These are phyloP conservation scores for Phytophthora fragariaefolia DNA, from an alignment of 352 stramenopile genomes.

Conservation along the genomic window DNA sequence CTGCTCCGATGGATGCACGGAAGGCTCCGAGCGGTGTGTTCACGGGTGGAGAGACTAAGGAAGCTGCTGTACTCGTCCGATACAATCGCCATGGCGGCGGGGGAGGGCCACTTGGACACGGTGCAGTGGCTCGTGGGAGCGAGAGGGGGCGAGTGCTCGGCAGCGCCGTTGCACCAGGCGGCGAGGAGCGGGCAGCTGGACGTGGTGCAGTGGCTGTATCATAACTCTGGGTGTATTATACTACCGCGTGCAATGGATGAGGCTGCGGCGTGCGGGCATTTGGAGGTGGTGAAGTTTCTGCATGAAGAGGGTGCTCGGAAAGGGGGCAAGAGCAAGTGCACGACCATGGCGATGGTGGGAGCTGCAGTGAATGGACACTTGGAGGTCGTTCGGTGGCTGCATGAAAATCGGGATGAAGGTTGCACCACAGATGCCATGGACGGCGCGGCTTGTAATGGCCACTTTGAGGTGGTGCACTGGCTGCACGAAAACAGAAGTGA, in stretches of 20 bases:
- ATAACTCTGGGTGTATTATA: slow-evolving; percentile 27
- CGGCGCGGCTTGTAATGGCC: slow-evolving; percentile 25
- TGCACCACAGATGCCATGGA: slow-evolving; percentile 29
- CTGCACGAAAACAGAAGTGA: slow-evolving; percentile 34
- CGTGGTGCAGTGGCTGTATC: slow-evolving; percentile 28
- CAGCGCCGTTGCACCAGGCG: slow-evolving; percentile 32
- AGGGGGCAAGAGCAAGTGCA: slow-evolving; percentile 17
- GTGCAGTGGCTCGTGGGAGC: slow-evolving; percentile 31
- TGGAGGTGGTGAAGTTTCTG: slow-evolving; percentile 34
- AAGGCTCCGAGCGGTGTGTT: not conserved
- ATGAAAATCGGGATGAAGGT: slow-evolving; percentile 28
- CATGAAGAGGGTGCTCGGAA: slow-evolving; percentile 19
- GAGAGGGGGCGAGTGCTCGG: slow-evolving; percentile 36
- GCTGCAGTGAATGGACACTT: slow-evolving; percentile 32
- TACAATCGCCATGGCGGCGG: slow-evolving; percentile 19
- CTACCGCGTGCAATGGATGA: slow-evolving; percentile 35
- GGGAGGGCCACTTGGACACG: slow-evolving; percentile 26
- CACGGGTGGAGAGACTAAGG: not conserved
- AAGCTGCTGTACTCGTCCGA: slow-evolving; percentile 34
- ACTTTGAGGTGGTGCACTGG: slow-evolving; percentile 37
- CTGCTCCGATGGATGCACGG: slow-evolving; percentile 35
- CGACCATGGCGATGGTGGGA: slow-evolving; percentile 29
- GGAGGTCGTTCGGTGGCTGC: slow-evolving; percentile 33
- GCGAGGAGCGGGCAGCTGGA: slow-evolving; percentile 22
- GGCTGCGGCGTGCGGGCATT: slow-evolving; percentile 29